Conservation (phyloP, 805 yeast species). For the Suhomyces pyralidae region DNA sequence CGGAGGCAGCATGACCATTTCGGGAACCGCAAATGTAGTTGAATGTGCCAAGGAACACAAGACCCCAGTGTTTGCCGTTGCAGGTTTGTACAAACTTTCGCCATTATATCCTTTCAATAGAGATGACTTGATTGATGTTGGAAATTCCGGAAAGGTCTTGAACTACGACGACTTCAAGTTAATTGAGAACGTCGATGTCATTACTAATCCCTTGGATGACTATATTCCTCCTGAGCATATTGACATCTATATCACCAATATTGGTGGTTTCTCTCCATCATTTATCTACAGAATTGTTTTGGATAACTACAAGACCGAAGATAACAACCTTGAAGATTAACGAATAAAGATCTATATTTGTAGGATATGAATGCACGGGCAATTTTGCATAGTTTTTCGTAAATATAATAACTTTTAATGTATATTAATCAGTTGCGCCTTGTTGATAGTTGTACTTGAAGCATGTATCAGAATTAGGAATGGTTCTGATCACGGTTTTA, state of each 20-base stretch:
- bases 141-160: slow-evolving; percentile 86
- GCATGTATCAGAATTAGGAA: background rate
- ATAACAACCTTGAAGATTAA: slow-evolving; percentile 51
- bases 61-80: slow-evolving; percentile 95
- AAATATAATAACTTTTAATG: background rate
- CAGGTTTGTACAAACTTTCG: slow-evolving; percentile 89
- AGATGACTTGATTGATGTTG: slow-evolving; percentile 82
- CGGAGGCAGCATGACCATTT: slow-evolving; percentile 87
- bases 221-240: slow-evolving; percentile 92
- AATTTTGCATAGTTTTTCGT: background rate
- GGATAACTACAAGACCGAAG: slow-evolving; percentile 88
- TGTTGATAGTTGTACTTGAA: background rate
- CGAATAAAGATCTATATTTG: slow-evolving; percentile 12
- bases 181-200: slow-evolving; percentile 70
- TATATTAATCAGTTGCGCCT: background rate
- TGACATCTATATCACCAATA: slow-evolving; percentile 89
- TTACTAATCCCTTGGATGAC: slow-evolving; percentile 82
- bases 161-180: slow-evolving; percentile 68
- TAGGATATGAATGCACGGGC: background rate
- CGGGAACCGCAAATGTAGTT: slow-evolving; percentile 91
- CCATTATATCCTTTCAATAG: slow-evolving; percentile 90
- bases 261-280: slow-evolving; percentile 95
- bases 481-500: background rate
- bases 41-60: slow-evolving; percentile 93
- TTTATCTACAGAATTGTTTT: slow-evolving; percentile 92